Evolutionary conservation across 2,329 filamentous ascomycete genomes (phyloP), one percentile per base, ranked within the genome.

Genomic region (Beauveria sp.): DNA sequence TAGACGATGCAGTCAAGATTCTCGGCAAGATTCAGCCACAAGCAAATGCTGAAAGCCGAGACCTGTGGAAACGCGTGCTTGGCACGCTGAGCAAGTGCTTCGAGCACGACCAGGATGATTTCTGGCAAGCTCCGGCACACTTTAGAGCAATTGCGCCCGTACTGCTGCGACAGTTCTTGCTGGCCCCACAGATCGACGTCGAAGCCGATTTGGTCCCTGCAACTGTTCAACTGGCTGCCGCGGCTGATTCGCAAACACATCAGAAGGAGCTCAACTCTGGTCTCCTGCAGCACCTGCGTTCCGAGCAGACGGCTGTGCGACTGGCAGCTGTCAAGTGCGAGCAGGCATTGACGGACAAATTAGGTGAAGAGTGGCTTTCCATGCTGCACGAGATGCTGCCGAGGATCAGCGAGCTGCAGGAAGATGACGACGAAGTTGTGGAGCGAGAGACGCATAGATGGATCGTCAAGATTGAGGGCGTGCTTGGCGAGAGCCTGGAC

Each of bases 341-440:
- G 77, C 88, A 92, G 71, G 84, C 82, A 16, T 79, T 98, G 65
- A 96, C 92, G 14, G 86, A 89, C 67, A 81, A 85, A 53, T 76
- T 98, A 28, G 93, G 93, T 63, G 93, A 98, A 73, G 95, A 99
- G 71, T 99, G 95, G 95, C 77, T 99, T 63, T 84, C 87, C 1
- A 83, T 96, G 78, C 74, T 98, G 71, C 91, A 93, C 0, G 95
- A 99, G 81, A 98, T 97, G 89, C 77, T 99, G 72, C 93, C 96
- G 22, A 91, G 93, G 66, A 96, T 99, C 68, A 96, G 91, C 70
- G 95, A 99, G 78, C 74, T 96, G 70, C 89, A 96, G 77, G 95
- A 99, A 71, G 95, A 99, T 72, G 95, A 98, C 67, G 93, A 98
- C 70, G 95, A 98, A 77, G 81, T 83, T 30, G 93, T 99, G 26